Base-by-base conservation (phyloP, 345 rosid species). In the Linum usitatissimum region DNA sequence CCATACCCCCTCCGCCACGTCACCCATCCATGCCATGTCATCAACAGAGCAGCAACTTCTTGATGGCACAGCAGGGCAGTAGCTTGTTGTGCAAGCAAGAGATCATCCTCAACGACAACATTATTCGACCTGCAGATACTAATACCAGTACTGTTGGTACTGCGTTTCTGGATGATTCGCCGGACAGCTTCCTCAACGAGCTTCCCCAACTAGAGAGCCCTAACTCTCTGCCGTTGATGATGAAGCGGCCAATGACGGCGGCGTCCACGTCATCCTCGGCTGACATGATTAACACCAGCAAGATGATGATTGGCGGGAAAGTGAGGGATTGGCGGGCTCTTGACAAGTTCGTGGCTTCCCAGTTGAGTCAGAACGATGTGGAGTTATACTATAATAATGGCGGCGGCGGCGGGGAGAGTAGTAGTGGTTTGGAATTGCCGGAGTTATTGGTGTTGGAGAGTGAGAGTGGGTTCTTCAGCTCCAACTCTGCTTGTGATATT, bases 121-220 rank as follows among this genome's bases (percentile, higher is more conserved):
- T 23, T 23, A 23, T 23, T 23, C 28, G 28, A 23, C 28, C 28
- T 23, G 28, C 28, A 23, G 28, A 23, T 15, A 10, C 17, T 10
- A 45, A 2, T 45, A 45, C 2, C 10, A 7, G 3, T 15, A 12
- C 15, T 45, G 2, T 3, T 10, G 4, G 14, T 45, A 12, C 14
- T 15, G 51, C 51, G 8, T 45, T 45, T 3, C 34, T 80, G 57
- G 80, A 72, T 74, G 80, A 72, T 74, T 83, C 80, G 70, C 66
- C 87, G 62, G 82, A 82, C 42, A 80, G 71, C 19, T 86, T 82
- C 71, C 77, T 87, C 60, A 84, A 89, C 51, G 51, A 45, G 76
- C 91, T 92, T 73, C 98, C 98, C 42, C 96, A 87, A 73, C 84
- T 92, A 0, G 85, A 89, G 71, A 86, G 96, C 76, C 96, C 98